These are phyloP conservation scores for Capsicum rhomboideum DNA, from an alignment of 257 asterid genomes.

Conservation along the genomic window DNA sequence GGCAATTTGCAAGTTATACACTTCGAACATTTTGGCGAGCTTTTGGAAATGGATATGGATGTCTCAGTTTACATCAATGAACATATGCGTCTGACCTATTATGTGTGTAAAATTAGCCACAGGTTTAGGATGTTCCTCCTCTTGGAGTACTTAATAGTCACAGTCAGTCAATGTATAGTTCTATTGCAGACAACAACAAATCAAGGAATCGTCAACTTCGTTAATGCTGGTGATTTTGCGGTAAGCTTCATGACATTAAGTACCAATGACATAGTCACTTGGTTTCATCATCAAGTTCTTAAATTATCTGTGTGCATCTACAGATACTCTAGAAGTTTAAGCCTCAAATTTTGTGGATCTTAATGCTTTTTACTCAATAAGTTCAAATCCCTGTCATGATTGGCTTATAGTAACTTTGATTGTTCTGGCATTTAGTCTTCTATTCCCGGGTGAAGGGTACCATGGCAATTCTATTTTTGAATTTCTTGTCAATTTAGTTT, in stretches of 20 bases:
- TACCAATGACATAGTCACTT: not conserved
- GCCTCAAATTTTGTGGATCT: not conserved
- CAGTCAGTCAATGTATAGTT: slow-evolving; percentile 60
- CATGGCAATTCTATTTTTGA: not conserved
- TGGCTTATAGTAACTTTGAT: not conserved
- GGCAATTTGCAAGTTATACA: slow-evolving; percentile 73
- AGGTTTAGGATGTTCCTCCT: slow-evolving; percentile 73
- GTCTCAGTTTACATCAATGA: slow-evolving; percentile 67
- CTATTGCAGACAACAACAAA: slow-evolving; percentile 65
- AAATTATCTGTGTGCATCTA: not conserved
- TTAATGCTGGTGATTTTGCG: slow-evolving; percentile 80
- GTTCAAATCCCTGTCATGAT: not conserved
- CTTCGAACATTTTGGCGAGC: slow-evolving; percentile 64
- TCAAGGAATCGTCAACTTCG: slow-evolving; percentile 51
- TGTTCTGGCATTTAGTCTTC: not conserved
- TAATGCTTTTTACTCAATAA: not conserved
- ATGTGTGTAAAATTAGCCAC: slow-evolving; percentile 79
- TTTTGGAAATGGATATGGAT: slow-evolving; percentile 69
- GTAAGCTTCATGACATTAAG: slow-evolving; percentile 24
- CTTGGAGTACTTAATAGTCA: slow-evolving; percentile 54
- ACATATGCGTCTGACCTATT: slow-evolving; percentile 54
- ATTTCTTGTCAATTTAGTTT: not conserved
- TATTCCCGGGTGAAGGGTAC: not conserved
- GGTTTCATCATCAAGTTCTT: not conserved
- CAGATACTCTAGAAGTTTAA: not conserved